Percentiles rank a stretch among this genome's conserved stretches.
Evolutionary conservation across 352 stramenopile genomes (phyloP).

Genomic region (Globisporangium canariense): DNA sequence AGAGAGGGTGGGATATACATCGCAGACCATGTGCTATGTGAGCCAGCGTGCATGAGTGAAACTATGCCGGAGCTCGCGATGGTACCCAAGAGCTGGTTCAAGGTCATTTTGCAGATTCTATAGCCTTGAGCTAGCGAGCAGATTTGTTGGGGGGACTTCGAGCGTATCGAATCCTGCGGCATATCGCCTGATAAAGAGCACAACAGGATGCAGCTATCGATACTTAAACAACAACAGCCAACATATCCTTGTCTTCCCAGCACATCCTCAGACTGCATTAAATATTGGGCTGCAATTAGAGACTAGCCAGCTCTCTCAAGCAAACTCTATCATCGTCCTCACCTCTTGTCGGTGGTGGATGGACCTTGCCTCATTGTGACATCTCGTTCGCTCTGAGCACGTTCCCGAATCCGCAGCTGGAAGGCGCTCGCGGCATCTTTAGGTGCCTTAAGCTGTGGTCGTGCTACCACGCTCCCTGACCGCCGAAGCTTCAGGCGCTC

Average conservation of each 20-base stretch:
- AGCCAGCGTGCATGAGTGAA: too few relatives aligned
- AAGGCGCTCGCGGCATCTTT: conserved; percentile 11
- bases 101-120: too few relatives aligned
- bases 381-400: conserved; percentile 26
- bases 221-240: background rate
- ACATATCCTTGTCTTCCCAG: background rate
- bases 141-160: background rate
- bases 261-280: background rate
- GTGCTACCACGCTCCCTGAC: conserved; percentile 13
- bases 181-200: background rate
- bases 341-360: background rate
- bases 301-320: background rate
- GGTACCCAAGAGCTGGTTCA: too few relatives aligned
- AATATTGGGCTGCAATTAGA: background rate
- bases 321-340: background rate
- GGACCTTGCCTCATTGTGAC: conserved; percentile 8
- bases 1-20: too few relatives aligned
- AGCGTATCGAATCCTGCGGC: background rate
- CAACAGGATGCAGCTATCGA: background rate
- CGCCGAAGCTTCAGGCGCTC: conserved; percentile 66
- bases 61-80: too few relatives aligned
- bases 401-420: conserved; percentile 32
- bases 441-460: background rate
- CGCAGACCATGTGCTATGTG: too few relatives aligned
- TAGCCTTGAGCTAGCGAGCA: background rate